phyloP scores from a whole-genome alignment of 2,329 filamentous ascomycete species.

The Zasmidium citrigriseum region DNA sequence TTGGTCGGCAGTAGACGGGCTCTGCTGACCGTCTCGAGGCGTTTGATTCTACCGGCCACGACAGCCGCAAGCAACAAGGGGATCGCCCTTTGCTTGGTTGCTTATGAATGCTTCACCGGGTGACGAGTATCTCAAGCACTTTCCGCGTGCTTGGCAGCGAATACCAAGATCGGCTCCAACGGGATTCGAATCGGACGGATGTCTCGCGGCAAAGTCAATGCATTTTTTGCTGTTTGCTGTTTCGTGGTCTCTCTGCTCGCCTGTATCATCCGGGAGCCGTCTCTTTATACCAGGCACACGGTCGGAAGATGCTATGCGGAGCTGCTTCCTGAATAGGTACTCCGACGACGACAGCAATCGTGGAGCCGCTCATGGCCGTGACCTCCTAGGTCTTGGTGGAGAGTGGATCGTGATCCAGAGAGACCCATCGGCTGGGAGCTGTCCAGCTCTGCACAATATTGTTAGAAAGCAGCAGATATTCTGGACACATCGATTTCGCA shows the following conservation, averaged over 20 bases:
- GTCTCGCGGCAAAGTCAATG: neutral
- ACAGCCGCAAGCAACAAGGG: neutral
- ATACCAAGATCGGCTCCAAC: neutral
- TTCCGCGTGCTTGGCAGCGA: neutral
- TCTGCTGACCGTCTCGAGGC: neutral
- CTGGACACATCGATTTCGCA: too few species aligned
- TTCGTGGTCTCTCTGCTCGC: neutral
- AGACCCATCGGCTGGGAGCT: too few species aligned
- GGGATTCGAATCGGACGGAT: neutral
- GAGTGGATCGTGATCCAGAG: too few species aligned
- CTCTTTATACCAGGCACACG: neutral
- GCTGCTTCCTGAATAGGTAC: too few species aligned
- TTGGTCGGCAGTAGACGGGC: neutral
- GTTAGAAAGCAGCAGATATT: too few species aligned
- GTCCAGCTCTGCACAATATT: too few species aligned
- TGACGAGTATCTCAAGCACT: neutral
- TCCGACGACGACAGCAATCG: too few species aligned
- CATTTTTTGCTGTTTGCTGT: neutral
- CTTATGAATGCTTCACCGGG: neutral
- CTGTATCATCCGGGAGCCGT: neutral
- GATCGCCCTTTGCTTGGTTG: neutral
- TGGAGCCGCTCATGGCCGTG: too few species aligned
- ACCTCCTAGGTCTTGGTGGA: too few species aligned
- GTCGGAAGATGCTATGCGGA: neutral
- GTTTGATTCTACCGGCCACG: neutral